Conservation (phyloP, 345 rosid genomes). For the Acer negundo region DNA sequence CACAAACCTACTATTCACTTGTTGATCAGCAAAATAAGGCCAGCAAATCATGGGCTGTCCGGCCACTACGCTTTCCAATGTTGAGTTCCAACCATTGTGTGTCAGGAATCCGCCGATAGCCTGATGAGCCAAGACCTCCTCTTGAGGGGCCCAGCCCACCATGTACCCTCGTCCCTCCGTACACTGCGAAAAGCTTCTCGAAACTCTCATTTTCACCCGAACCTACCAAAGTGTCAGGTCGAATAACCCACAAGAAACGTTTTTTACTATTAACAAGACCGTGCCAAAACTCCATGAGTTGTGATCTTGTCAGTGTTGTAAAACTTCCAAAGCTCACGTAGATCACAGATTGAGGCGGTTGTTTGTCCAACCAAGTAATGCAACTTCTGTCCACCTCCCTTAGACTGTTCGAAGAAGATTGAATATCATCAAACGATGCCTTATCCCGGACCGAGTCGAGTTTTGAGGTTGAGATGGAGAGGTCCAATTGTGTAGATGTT, state of each 20-base stretch:
- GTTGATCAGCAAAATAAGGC: conserved; percentile 66
- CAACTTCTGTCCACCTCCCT: conserved; percentile 44
- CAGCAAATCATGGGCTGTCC: conserved; percentile 81
- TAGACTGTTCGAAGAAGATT: conserved; percentile 30
- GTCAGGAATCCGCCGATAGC: conserved; percentile 67
- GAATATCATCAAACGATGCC: conserved; percentile 5
- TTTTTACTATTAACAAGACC: conserved; percentile 41
- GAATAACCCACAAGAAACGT: conserved; percentile 54
- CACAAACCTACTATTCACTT: conserved; percentile 54
- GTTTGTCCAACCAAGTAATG: conserved; percentile 49
- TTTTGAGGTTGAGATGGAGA: conserved; percentile 27
- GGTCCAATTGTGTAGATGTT: conserved; percentile 42
- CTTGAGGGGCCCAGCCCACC: conserved; percentile 48
- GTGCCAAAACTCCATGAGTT: conserved; percentile 48
- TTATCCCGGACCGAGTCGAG: conserved; percentile 18
- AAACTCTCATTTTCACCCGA: conserved; percentile 13
- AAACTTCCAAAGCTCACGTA: conserved; percentile 60
- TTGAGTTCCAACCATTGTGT: conserved; percentile 83
- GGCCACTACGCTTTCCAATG: conserved; percentile 55
- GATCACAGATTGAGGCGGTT: conserved; percentile 39
- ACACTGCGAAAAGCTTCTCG: conserved; percentile 30
- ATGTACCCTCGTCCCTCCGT: conserved; percentile 39
- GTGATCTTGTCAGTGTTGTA: conserved; percentile 24
- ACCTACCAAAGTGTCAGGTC: conserved; percentile 24
- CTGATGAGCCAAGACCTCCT: conserved; percentile 45